A percentile compares a stretch with the other conserved stretches of the same genome.
phyloP scores from a whole-genome alignment of 78 protist genomes.

The Creolimax fragrantissima region DNA sequence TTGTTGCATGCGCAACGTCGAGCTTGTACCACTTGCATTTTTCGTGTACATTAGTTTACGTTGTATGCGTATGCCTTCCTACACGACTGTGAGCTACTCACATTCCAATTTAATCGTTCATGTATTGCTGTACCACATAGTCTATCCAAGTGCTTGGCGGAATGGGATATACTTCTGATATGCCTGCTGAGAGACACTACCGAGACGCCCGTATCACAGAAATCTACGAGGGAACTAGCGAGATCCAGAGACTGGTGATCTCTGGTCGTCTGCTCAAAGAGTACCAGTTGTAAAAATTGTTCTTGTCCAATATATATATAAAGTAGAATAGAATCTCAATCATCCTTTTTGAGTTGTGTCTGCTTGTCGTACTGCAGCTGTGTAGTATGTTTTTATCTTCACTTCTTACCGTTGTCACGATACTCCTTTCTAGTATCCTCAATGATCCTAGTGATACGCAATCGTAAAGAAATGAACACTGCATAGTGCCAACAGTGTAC shows the following conservation, averaged over 20 bases:
- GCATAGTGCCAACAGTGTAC: too few relatives aligned
- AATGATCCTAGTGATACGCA: too few relatives aligned
- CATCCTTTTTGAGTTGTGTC: too few relatives aligned
- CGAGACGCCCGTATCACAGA: constrained; percentile 64
- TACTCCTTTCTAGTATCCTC: too few relatives aligned
- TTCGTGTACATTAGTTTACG: too few relatives aligned
- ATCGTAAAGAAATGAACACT: too few relatives aligned
- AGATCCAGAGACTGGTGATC: constrained; percentile 62
- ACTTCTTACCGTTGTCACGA: too few relatives aligned
- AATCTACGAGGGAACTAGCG: constrained; percentile 77
- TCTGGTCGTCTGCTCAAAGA: constrained; percentile 42
- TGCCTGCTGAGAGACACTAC: constrained; percentile 80
- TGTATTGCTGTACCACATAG: constrained; percentile 22
- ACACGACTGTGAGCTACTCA: neutral
- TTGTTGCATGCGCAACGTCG: too few relatives aligned
- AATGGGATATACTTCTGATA: constrained; percentile 86
- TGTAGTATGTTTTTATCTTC: too few relatives aligned
- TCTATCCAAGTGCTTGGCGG: constrained; percentile 85
- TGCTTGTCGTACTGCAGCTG: too few relatives aligned
- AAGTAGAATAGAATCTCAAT: neutral
- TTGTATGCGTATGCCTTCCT: neutral
- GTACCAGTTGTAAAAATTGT: neutral
- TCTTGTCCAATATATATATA: neutral
- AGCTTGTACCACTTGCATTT: too few relatives aligned
- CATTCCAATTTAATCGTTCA: neutral